Percentiles rank a stretch among this genome's conserved stretches.
Conservation (phyloP, 139 green algal genomes). For the Spirogloea muscicola region DNA sequence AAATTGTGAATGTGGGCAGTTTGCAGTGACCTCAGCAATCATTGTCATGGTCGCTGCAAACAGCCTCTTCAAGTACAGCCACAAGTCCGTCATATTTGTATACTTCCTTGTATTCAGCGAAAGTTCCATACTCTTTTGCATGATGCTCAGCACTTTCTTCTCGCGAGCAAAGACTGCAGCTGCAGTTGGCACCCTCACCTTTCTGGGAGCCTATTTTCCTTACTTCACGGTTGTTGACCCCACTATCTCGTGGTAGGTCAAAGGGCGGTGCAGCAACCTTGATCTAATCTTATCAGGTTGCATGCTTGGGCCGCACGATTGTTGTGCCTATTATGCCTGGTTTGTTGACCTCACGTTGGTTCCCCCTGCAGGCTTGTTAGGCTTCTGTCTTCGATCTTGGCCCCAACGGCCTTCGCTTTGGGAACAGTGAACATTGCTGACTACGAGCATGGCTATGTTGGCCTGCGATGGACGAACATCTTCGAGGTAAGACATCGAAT, state of each 20-base stretch:
- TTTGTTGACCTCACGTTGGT: too few relatives aligned
- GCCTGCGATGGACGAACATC: slow-evolving; percentile 3
- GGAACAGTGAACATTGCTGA: not conserved
- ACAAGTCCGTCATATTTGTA: not conserved
- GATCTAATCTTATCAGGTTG: too few relatives aligned
- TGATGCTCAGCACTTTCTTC: not conserved
- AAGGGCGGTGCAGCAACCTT: too few relatives aligned
- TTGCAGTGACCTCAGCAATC: not conserved
- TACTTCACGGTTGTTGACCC: slow-evolving; percentile 3
- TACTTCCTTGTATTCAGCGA: slow-evolving; percentile 1
- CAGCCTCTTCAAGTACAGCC: not conserved
- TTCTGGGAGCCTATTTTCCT: slow-evolving; percentile 1
- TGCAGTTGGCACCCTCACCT: not conserved
- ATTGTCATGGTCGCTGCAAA: not conserved
- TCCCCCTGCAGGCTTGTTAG: not conserved
- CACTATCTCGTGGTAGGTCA: not conserved
- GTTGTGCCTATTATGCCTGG: too few relatives aligned
- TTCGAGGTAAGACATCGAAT: not conserved
- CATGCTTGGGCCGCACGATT: too few relatives aligned
- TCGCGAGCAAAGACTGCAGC: not conserved
- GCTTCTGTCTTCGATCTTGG: not conserved
- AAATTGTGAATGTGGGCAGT: slow-evolving; percentile 2
- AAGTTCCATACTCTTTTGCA: not conserved
- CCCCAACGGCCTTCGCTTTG: not conserved
- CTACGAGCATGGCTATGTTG: not conserved